A percentile compares a stretch with the other conserved stretches of the same genome.
Evolutionary conservation across 345 rosid genomes (phyloP).

Genomic region (Gossypium stocksii): DNA sequence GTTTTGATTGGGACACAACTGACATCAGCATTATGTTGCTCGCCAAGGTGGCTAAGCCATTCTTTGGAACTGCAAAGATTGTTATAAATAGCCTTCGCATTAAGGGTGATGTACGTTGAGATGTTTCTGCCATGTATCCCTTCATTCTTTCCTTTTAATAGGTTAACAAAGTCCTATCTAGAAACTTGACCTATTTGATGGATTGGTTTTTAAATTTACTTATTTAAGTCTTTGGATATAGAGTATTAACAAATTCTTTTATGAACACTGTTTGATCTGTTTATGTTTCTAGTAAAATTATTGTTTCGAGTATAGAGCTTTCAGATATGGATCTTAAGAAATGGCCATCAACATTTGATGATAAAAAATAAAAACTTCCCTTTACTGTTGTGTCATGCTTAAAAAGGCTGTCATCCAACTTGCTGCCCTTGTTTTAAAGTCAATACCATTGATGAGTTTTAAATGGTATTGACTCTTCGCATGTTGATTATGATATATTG

Average conservation of each 20-base stretch:
- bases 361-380: background rate
- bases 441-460: slow-evolving; percentile 8
- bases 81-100: slow-evolving; percentile 86
- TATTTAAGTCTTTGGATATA: background rate
- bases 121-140: background rate
- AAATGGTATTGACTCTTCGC: background rate
- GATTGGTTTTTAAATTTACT: background rate
- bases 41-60: slow-evolving; percentile 83
- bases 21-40: slow-evolving; percentile 82
- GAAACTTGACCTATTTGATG: background rate
- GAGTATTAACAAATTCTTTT: background rate
- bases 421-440: background rate
- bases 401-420: background rate
- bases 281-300: background rate
- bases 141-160: background rate
- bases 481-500: slow-evolving; percentile 1
- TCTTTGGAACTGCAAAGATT: slow-evolving; percentile 80
- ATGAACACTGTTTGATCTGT: background rate
- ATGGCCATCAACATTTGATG: background rate
- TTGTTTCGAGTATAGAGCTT: background rate
- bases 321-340: background rate
- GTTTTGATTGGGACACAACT: slow-evolving; percentile 79
- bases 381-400: background rate
- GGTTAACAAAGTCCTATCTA: background rate
- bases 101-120: slow-evolving; percentile 83